phyloP scores from a whole-genome alignment of 371 early-diverging fungal genomes.

The Actinomortierella wolfii region DNA sequence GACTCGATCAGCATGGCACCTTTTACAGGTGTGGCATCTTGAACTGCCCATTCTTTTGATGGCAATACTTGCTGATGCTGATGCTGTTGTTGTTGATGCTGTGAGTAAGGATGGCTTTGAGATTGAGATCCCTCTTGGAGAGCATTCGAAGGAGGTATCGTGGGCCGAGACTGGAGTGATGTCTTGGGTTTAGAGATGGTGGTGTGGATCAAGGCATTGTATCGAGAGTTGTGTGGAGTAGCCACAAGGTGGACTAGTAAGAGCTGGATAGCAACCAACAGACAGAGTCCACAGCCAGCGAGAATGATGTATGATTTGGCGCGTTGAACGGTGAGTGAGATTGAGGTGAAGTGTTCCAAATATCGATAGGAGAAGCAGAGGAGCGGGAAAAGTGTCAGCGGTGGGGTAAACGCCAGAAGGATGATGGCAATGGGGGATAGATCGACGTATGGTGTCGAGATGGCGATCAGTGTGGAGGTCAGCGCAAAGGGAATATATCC shows the following conservation, averaged over 20 bases:
- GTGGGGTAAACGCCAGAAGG: slow-evolving; percentile 31
- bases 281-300: slow-evolving; percentile 31
- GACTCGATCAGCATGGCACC: too few species aligned
- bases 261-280: slow-evolving; percentile 26
- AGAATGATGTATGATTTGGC: slow-evolving; percentile 33
- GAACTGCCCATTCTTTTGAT: too few species aligned
- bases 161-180: slow-evolving; percentile 1
- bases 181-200: slow-evolving; percentile 10
- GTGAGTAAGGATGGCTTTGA: slow-evolving; percentile 13
- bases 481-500: slow-evolving; percentile 42
- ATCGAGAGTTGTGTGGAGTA: slow-evolving; percentile 16
- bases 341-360: slow-evolving; percentile 24
- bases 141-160: too few species aligned
- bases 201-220: slow-evolving; percentile 10
- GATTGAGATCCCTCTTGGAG: slow-evolving; percentile 16
- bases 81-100: neutral
- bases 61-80: too few species aligned
- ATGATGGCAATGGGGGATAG: slow-evolving; percentile 21
- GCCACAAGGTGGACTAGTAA: slow-evolving; percentile 20
- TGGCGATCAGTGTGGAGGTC: slow-evolving; percentile 21
- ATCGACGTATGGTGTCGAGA: slow-evolving; percentile 26
- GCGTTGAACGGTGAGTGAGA: slow-evolving; percentile 32
- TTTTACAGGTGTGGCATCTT: too few species aligned
- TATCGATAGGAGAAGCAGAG: slow-evolving; percentile 36
- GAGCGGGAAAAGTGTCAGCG: slow-evolving; percentile 23